Base-by-base conservation (phyloP, 495 filamentous ascomycete genomes). In the Bacidia gigantensis region DNA sequence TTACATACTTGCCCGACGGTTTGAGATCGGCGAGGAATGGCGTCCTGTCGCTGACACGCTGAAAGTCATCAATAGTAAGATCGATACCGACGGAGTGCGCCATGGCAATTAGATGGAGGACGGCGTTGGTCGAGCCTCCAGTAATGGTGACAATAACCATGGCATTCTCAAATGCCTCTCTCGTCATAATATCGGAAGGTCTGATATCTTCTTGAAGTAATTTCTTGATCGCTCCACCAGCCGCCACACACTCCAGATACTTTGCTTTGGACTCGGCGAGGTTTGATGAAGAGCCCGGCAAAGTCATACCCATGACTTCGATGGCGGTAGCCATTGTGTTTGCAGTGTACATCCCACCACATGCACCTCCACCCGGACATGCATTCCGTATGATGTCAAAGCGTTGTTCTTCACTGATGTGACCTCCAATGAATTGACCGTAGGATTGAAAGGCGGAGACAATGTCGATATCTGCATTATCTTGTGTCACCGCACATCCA, bases 281-380 rank as follows among this genome's bases (percentile, higher is more conserved):
- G 67, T 85, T 89, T 58, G 88, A 90, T 14, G 87, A 95, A 24
- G 88, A 95, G 3, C 93, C 92, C 11, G 92, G 87, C 25, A 98
- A 76, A 2, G 87, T 87, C 84, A 98, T 89, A 50, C 92, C 92
- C 77, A 98, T 87, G 32, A 82, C 79, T 69, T 98, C 92, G 57
- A 96, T 93, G n/a, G 89, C 89, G 3, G 83, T 83, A 43, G 92
- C 92, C 89, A 98, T 94, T 46, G 92, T 98, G 75, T 98, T 98
- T 50, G 92, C 92, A 17, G 92, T 98, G 72, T 98, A 98, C 92
- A 98, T 98, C 54, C 92, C 92, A 62, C 92, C 92, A 63, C 92
- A 98, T 18, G 93, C 92, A 55, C 92, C 92, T 55, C 82, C 75
- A 43, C 92, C 92, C 39, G 90, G 90, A 67, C 90, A 96, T 29